phyloP scores from a whole-genome alignment of 1,284 basidiomycete genomes.

The Volvariella surrecta region DNA sequence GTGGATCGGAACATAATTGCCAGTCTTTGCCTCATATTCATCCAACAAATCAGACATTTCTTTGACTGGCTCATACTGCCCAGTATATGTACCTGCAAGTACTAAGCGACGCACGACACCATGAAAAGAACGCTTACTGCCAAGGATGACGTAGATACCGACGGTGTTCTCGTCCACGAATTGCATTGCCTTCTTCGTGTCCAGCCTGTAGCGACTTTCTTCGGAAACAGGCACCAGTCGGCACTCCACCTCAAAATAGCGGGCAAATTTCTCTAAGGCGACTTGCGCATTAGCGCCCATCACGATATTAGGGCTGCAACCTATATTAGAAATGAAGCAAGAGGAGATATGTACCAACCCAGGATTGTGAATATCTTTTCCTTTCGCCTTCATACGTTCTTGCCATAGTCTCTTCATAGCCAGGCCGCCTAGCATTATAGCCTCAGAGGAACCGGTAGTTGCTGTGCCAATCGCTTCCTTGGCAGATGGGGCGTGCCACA shows the following conservation, averaged over 20 bases:
- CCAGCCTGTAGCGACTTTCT: slow-evolving; percentile 76
- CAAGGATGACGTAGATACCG: slow-evolving; percentile 74
- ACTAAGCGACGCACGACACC: neutral
- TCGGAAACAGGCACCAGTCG: slow-evolving; percentile 72
- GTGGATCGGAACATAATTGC: slow-evolving; percentile 78
- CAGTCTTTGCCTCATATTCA: slow-evolving; percentile 78
- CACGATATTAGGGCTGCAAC: slow-evolving; percentile 60
- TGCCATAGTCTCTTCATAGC: slow-evolving; percentile 97
- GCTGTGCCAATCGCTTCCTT: slow-evolving; percentile 82
- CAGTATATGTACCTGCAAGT: slow-evolving; percentile 73
- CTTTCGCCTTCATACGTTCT: slow-evolving; percentile 75
- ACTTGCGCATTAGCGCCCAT: slow-evolving; percentile 85
- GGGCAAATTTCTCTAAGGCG: slow-evolving; percentile 85
- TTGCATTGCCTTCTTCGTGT: slow-evolving; percentile 80
- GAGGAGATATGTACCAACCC: slow-evolving; percentile 25
- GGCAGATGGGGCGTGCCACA: slow-evolving; percentile 83
- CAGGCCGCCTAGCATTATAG: slow-evolving; percentile 88
- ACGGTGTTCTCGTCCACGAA: slow-evolving; percentile 91
- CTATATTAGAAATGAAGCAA: neutral
- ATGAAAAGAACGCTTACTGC: slow-evolving; percentile 34
- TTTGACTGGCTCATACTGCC: slow-evolving; percentile 88
- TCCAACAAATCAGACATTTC: slow-evolving; percentile 83
- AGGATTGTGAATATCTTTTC: slow-evolving; percentile 82
- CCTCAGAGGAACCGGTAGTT: slow-evolving; percentile 91
- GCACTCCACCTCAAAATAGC: slow-evolving; percentile 87